These are phyloP conservation scores for Monosporascus sp. DNA, from an alignment of 2,329 filamentous ascomycete species.

Conservation along the genomic window DNA sequence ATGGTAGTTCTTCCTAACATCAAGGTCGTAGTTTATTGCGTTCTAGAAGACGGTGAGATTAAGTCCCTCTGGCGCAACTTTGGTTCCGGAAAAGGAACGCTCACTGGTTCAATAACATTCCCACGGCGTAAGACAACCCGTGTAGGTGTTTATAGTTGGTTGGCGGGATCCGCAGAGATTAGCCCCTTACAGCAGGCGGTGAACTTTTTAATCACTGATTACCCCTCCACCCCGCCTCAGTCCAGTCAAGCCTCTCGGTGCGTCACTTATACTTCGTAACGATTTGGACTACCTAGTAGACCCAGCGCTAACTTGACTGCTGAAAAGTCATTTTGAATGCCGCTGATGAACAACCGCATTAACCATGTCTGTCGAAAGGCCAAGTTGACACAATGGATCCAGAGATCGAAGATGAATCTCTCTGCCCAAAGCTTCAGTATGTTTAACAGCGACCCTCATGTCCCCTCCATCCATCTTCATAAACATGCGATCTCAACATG, in stretches of 20 bases:
- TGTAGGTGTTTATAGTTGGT: background rate
- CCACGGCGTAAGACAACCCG: too few species aligned
- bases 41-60: too few species aligned
- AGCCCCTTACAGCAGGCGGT: background rate
- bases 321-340: background rate
- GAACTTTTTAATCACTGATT: background rate
- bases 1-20: too few species aligned
- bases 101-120: too few species aligned
- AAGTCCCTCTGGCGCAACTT: too few species aligned
- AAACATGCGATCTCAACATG: background rate
- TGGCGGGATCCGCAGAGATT: background rate
- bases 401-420: constrained; percentile 11
- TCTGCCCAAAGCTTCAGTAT: constrained; percentile 19
- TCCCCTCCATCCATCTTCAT: background rate
- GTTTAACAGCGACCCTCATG: constrained; percentile 2
- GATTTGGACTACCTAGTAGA: background rate
- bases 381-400: constrained; percentile 14
- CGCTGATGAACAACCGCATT: constrained; percentile 3
- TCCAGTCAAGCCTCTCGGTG: background rate
- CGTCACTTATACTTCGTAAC: background rate
- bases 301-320: background rate
- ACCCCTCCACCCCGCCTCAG: constrained; percentile 1
- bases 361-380: background rate
- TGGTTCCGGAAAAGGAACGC: too few species aligned
- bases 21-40: too few species aligned